Base-by-base conservation (phyloP, 371 early-diverging fungal species). In the Mucor velutinosus region DNA sequence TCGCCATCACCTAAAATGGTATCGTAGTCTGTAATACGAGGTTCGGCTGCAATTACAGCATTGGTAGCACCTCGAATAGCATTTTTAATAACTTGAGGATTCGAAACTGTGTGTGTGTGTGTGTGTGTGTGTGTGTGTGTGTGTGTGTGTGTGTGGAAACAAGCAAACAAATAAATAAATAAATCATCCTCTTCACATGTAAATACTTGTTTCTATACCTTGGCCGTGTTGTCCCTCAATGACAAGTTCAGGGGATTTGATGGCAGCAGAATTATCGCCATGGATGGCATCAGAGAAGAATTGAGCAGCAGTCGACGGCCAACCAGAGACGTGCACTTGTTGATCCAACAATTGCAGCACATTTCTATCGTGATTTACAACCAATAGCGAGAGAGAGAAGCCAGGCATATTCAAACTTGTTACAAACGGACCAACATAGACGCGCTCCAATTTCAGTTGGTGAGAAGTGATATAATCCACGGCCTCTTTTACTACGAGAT, bases 371-470 rank as follows among this genome's bases (percentile, higher is more conserved):
- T 76, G 74, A 7, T 81, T 76, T 5, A 88, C 70, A 12, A 71
- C 71, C 11, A 93, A 69, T 17, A 92, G 59, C 2, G 92, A 82
- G 30, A 93, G 65, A 32, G 92, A 92, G 29, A 85, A 70, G 10
- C 94, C 94, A 8, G 87, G 88, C 94, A 93, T 94, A 35, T 90
- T 90, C 61, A 94, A 81, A 1, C 90, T 86, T 0, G 92, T 91
- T 80, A 94, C 87, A 58, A 87, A 89, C 0, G 88, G 74, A 12
- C 93, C 94, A 0, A 84, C 77, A 64, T 84, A 77, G 8, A 91
- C 83, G 39, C 91, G 85, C 66, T 78, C 84, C 4, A 89, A 70
- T 10, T 69, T 66, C 17, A 87, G 62, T 3, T 65, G 62, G 8
- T 71, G 25, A 19, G 57, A 53, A 11, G 72, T 57, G 3, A 84